Base-by-base conservation (phyloP, 768 basidiomycete species). In the Paxillus rubicundulus region DNA sequence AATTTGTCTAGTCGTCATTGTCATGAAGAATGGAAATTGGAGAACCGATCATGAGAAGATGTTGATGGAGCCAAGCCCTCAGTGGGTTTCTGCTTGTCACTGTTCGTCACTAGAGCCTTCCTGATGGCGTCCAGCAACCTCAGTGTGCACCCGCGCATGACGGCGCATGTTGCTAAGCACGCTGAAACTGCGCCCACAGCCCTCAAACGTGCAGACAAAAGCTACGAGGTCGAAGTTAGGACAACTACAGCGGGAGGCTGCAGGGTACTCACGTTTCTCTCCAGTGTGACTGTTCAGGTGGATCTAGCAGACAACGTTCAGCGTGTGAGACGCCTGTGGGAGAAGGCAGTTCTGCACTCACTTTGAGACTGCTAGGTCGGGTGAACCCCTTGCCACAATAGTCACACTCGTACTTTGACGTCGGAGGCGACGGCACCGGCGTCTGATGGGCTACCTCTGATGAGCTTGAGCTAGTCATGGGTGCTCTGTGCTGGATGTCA, bases 111-210 rank as follows among this genome's bases (percentile, higher is more conserved):
- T 74, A 17, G 72, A 73, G 18, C 65, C 59, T 46, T 78, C 79
- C 49, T 69, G 68, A 44, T 72, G 71, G 51, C 65, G 67, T 46
- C 47, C 60, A 3, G 50, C 49, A 40, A 53, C 54, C 36, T 71
- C 75, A 24, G 70, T 73, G 63, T 91, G 89, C 12, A 87, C 84
- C 50, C 89, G 84, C 53, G 88, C 83, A 67, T 92, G 89, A 52
- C 89, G 78, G 56, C 89, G 85, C 89, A 92, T 92, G 73, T 92
- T 92, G 69, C 87, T 90, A 64, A 90, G 82, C 45, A 91, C 89
- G 63, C 87, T 89, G 70, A 92, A 92, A 65, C 85, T 83, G 40
- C 89, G 85, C 7, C 86, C 85, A 70, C 89, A 92, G 53, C 80
- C 81, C 57, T 85, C 81, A 47, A 82, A 79, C 16, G 89, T 84